Evolutionary conservation across 2,329 filamentous ascomycete genomes (phyloP).

Genomic region (Aspergillus texensis): DNA sequence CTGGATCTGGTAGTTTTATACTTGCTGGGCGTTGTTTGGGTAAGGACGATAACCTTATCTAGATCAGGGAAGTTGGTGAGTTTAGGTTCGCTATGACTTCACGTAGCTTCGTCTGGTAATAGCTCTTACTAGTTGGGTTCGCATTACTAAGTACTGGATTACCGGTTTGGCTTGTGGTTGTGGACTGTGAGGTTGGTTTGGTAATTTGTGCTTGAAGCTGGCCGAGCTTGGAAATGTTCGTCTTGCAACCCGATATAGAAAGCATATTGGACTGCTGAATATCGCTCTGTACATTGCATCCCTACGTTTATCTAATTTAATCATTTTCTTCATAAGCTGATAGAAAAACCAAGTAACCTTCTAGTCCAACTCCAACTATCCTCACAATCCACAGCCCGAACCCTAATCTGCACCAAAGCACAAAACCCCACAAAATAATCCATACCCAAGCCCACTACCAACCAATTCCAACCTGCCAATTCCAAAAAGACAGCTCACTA

Average conservation of each 20-base stretch:
- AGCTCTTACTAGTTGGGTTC: background rate
- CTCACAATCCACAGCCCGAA: background rate
- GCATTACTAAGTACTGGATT: background rate
- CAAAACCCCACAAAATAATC: background rate
- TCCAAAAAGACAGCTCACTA: background rate
- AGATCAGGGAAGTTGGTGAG: background rate
- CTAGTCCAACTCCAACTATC: background rate
- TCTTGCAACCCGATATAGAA: background rate
- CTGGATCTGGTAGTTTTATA: background rate
- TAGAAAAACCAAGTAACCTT: background rate
- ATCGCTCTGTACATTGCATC: background rate
- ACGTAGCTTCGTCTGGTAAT: background rate
- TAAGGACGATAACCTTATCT: background rate
- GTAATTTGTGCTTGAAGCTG: background rate
- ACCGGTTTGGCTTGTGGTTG: background rate
- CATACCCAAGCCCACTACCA: background rate
- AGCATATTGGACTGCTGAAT: background rate
- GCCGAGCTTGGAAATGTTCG: rapidly evolving
- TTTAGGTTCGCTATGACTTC: background rate
- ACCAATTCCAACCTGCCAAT: background rate
- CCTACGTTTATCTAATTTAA: background rate
- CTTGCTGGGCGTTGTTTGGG: too few relatives aligned
- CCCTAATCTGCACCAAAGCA: background rate
- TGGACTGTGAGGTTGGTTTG: background rate
- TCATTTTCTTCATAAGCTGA: background rate